A percentile compares a stretch with the other conserved stretches of the same genome.
These are phyloP conservation scores for Pleurozium schreberi DNA, from an alignment of 225 moss, liverwort and hornwort species.

Conservation along the genomic window DNA sequence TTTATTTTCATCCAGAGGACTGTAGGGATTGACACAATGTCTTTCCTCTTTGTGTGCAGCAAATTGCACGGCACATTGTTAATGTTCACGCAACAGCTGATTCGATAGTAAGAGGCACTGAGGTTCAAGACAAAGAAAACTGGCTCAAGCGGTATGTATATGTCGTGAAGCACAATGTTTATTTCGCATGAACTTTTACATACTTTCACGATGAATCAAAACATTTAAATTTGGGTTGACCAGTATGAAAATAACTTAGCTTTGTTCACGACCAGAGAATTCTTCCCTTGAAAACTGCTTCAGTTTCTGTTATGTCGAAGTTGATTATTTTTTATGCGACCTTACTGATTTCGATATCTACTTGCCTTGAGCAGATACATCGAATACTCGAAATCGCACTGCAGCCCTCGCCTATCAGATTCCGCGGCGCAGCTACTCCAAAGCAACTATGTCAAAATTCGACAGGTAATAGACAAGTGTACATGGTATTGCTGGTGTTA, in stretches of 20 bases:
- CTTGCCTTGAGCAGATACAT: slow-evolving; percentile 43
- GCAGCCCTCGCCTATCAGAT: slow-evolving; percentile 80
- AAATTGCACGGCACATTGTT: slow-evolving; percentile 86
- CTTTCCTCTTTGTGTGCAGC: slow-evolving; percentile 11
- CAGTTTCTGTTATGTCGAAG: not conserved
- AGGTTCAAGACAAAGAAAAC: slow-evolving; percentile 69
- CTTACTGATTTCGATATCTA: not conserved
- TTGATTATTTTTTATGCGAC: not conserved
- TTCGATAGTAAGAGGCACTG: slow-evolving; percentile 61
- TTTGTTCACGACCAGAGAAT: not conserved
- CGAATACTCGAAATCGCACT: slow-evolving; percentile 64
- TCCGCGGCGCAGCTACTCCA: slow-evolving; percentile 71
- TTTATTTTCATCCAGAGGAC: not conserved
- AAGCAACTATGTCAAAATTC: slow-evolving; percentile 80
- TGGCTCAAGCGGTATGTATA: slow-evolving; percentile 66
- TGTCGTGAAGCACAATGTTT: not conserved
- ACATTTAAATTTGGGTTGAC: not conserved
- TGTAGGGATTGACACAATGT: not conserved
- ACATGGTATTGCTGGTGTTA: not conserved
- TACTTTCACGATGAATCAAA: not conserved
- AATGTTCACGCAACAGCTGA: slow-evolving; percentile 91
- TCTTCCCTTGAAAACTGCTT: not conserved
- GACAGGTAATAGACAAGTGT: slow-evolving; percentile 35
- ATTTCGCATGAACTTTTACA: not conserved
- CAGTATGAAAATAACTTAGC: not conserved